Base-by-base conservation (phyloP, 2,329 filamentous ascomycete species). In the Trichophyton mentagrophytes region DNA sequence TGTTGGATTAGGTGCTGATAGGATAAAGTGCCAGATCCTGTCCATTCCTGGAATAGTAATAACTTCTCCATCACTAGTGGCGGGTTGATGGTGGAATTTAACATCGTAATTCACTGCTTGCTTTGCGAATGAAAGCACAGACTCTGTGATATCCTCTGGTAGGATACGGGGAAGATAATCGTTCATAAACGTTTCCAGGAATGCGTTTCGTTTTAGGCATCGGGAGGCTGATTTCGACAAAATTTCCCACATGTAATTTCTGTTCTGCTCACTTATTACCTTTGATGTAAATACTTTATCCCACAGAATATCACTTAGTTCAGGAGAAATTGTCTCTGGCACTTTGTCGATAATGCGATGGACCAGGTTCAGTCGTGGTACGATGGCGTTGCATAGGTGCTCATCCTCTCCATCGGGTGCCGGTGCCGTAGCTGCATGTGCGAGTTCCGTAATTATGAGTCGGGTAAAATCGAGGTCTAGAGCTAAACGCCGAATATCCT, bases 21-120 rank as follows among this genome's bases (percentile, higher is more conserved):
- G 76, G 38, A 92, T 84, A 66, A 96, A 83, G 25, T 84, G 83
- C 91, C 91, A 96, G n/a, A 96, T 76, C 61, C 90, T 81, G 66
- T 93, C 87, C 64, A 78, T 77, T 5, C 79, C 78, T 3, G 78
- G 76, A 57, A 78, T 71, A n/a, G 68, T 65, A n/a, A 78, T 69
- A 30, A 76, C 69, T 55, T 77, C 71, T 57, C 73, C 63, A 36
- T 75, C 74, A 7, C 63, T 64, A 15, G 71, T 69, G 13, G 67
- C 49, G 82, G 77, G 27, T 75, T 82, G 65, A 72, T 81, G 63
- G 77, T 80, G 65, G 66, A 86, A 87, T 0, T 79, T 72, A 62
- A 86, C 85, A 25, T 80, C 74, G 42, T 78, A 76, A 6, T 71
- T 66, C 25, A 77, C 68, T 1, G 72, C 68, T 49, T 76, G 71